A percentile compares a stretch with the other conserved stretches of the same genome.
Conservation (phyloP, 352 stramenopile species). For the Saprolegnia parasitica region DNA sequence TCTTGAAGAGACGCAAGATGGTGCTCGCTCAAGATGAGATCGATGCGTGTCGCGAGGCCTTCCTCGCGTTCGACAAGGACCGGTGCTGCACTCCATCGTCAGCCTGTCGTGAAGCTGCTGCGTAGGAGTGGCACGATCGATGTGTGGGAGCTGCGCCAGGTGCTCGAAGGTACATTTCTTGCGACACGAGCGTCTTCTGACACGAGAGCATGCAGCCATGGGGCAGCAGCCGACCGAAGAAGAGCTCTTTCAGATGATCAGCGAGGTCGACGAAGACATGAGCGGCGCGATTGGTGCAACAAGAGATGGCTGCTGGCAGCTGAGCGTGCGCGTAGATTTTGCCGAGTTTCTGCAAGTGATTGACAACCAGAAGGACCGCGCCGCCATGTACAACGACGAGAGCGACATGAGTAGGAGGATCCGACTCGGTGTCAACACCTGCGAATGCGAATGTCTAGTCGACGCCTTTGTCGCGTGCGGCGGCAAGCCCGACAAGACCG, state of each 20-base stretch:
- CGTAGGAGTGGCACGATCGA: slow-evolving; percentile 91
- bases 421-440: neutral
- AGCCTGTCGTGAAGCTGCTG: neutral
- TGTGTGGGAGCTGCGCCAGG: slow-evolving; percentile 89
- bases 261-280: slow-evolving; percentile 87
- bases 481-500: slow-evolving; percentile 89
- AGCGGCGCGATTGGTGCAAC: slow-evolving; percentile 85
- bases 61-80: slow-evolving; percentile 97
- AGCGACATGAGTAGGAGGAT: slow-evolving; percentile 89
- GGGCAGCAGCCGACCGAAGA: slow-evolving; percentile 92
- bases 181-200: neutral
- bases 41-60: slow-evolving; percentile 93
- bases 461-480: slow-evolving; percentile 96
- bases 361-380: slow-evolving; percentile 95
- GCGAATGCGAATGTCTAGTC: slow-evolving; percentile 39
- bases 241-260: slow-evolving; percentile 97
- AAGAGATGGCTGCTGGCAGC: too few species aligned
- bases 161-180: slow-evolving; percentile 81
- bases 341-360: slow-evolving; percentile 98
- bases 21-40: slow-evolving; percentile 95
- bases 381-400: slow-evolving; percentile 94
- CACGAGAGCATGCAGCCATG: slow-evolving; percentile 6
- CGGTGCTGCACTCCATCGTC: slow-evolving; percentile 34
- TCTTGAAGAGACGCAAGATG: slow-evolving; percentile 37
- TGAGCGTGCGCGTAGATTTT: slow-evolving; percentile 68